Evolutionary conservation across 805 yeast species (phyloP).

Genomic region (Lipomyces orientalis): DNA sequence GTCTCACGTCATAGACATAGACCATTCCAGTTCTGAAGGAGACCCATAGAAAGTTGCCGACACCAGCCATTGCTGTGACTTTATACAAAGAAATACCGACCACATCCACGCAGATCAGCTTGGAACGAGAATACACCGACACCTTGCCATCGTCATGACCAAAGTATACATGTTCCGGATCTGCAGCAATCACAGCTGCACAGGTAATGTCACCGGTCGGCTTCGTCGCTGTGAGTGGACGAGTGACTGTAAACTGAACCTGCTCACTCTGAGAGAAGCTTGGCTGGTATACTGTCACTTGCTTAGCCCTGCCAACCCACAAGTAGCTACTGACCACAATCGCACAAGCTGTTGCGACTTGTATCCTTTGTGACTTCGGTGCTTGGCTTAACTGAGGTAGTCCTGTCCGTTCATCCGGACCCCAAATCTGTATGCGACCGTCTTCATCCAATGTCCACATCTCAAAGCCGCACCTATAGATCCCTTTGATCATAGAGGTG

Average conservation of each 20-base stretch:
- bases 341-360: slow-evolving; percentile 41
- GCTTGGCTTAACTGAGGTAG: slow-evolving; percentile 37
- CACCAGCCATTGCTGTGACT: slow-evolving; percentile 41
- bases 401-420: slow-evolving; percentile 24
- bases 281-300: slow-evolving; percentile 45
- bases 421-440: slow-evolving; percentile 48
- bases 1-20: slow-evolving; percentile 44
- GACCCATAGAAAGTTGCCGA: slow-evolving; percentile 46
- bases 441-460: slow-evolving; percentile 48
- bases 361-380: slow-evolving; percentile 43
- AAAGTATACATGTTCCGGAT: slow-evolving; percentile 44
- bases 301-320: slow-evolving; percentile 47
- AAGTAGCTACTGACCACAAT: slow-evolving; percentile 39
- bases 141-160: slow-evolving; percentile 52
- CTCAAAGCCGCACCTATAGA: slow-evolving; percentile 36
- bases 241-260: slow-evolving; percentile 38
- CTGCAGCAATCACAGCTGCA: slow-evolving; percentile 38
- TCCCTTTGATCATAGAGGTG: slow-evolving; percentile 30
- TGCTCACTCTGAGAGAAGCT: slow-evolving; percentile 23
- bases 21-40: slow-evolving; percentile 48
- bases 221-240: slow-evolving; percentile 39
- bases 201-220: slow-evolving; percentile 44
- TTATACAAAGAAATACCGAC: slow-evolving; percentile 44
- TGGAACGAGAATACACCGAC: slow-evolving; percentile 42
- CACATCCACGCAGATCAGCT: slow-evolving; percentile 41